Conservation (phyloP, 2,329 filamentous ascomycete species). For the Chalaropsis thielavioides region DNA sequence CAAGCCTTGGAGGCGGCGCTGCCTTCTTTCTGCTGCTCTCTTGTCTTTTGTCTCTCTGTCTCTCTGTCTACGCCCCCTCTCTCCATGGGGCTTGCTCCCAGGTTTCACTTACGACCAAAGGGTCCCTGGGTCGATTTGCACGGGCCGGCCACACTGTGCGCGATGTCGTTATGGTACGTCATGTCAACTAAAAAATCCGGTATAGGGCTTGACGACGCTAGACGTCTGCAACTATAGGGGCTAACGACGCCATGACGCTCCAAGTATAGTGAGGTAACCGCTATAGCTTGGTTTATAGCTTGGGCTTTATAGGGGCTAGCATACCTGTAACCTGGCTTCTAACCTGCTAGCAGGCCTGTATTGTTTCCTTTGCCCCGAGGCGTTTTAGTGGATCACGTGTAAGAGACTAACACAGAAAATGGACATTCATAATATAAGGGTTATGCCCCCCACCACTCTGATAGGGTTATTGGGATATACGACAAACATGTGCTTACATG, state of each 20-base stretch:
- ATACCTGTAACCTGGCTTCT: too few relatives aligned
- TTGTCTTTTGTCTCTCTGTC: background rate
- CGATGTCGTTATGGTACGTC: background rate
- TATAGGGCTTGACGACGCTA: background rate
- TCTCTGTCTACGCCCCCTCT: background rate
- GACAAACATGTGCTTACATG: background rate
- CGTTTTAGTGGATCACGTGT: background rate
- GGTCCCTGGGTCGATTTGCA: background rate
- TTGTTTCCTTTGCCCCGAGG: background rate
- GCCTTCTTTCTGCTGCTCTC: background rate
- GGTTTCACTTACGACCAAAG: background rate
- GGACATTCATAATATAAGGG: background rate
- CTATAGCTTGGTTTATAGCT: background rate
- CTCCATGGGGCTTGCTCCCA: background rate
- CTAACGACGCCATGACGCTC: background rate
- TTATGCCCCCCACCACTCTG: rapidly evolving
- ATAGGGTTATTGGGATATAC: background rate
- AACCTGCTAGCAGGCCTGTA: background rate
- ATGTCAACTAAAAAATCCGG: background rate
- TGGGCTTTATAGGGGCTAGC: background rate
- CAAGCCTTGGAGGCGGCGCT: too few relatives aligned
- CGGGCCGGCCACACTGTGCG: background rate
- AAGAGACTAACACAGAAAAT: background rate
- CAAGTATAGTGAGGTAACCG: background rate
- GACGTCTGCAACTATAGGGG: background rate